A percentile compares a stretch with the other conserved stretches of the same genome.
Conservation (phyloP, 495 filamentous ascomycete species). For the Pyrenopolyporus hunteri region DNA sequence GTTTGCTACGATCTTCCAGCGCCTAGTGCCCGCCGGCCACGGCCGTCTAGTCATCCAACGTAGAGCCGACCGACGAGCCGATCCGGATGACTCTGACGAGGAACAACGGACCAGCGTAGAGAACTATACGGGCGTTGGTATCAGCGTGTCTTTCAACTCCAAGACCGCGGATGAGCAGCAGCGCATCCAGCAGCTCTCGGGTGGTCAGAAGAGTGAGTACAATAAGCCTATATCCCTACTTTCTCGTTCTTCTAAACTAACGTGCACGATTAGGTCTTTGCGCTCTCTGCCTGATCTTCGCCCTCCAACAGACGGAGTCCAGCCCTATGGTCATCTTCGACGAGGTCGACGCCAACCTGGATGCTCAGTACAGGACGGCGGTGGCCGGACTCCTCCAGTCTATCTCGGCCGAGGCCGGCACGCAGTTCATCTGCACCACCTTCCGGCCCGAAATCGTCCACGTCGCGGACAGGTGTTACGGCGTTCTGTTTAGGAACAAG, state of each 20-base stretch:
- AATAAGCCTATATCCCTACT: not conserved
- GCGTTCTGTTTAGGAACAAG: conserved; percentile 92
- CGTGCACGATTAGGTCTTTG: conserved; percentile 70
- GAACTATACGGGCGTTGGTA: conserved; percentile 97
- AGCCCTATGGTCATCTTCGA: conserved; percentile 99
- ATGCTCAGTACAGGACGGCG: conserved; percentile 95
- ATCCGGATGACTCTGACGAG: conserved; percentile 70
- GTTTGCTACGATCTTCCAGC: conserved; percentile 91
- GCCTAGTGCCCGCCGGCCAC: conserved; percentile 90
- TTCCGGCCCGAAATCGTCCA: conserved; percentile 96
- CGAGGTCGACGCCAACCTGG: conserved; percentile 97
- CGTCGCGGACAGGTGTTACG: conserved; percentile 97
- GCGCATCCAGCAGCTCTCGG: conserved; percentile 93
- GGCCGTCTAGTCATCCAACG: conserved; percentile 93
- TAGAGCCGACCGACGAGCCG: conserved; percentile 72
- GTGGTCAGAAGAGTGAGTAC: conserved; percentile 91
- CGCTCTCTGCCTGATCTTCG: conserved; percentile 94
- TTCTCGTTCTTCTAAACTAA: conserved; percentile 35
- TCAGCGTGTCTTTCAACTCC: conserved; percentile 97
- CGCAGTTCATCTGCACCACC: conserved; percentile 86
- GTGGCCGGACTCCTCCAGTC: conserved; percentile 85
- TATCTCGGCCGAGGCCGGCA: conserved; percentile 65
- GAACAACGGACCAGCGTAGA: conserved; percentile 77
- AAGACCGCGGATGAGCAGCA: conserved; percentile 96
- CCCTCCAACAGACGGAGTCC: conserved; percentile 97